phyloP scores from a whole-genome alignment of 768 basidiomycete genomes.

The Trichaptum fuscoviolaceum region DNA sequence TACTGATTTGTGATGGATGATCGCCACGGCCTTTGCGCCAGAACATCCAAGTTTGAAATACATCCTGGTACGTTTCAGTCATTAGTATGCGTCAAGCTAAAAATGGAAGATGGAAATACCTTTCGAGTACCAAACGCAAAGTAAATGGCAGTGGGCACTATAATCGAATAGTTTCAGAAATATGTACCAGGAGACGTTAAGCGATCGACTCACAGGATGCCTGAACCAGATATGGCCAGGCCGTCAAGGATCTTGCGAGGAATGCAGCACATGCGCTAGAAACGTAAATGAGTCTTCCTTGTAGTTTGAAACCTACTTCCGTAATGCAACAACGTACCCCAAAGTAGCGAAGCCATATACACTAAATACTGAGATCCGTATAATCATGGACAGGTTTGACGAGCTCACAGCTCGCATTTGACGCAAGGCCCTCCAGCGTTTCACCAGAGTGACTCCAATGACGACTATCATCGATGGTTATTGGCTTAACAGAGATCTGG shows the following conservation, averaged over 20 bases:
- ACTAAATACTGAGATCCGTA: neutral
- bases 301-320: neutral
- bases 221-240: neutral
- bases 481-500: too few relatives aligned
- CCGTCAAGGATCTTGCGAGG: neutral
- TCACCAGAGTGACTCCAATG: neutral
- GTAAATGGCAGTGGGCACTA: neutral
- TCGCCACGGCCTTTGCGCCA: neutral
- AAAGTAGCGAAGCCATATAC: neutral
- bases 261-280: constrained; percentile 1
- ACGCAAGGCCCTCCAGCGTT: neutral
- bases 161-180: neutral
- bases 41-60: neutral
- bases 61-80: neutral
- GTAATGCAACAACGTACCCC: neutral
- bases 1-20: neutral
- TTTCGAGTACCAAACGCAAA: neutral
- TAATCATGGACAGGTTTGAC: neutral
- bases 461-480: neutral
- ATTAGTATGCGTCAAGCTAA: neutral
- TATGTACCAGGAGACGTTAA: neutral
- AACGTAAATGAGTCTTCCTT: neutral
- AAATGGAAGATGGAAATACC: neutral
- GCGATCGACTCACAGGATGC: neutral
- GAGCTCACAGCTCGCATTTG: neutral